These are phyloP conservation scores for Vitis hybrid DNA, from an alignment of 177 flowering plant genomes.

Conservation along the genomic window DNA sequence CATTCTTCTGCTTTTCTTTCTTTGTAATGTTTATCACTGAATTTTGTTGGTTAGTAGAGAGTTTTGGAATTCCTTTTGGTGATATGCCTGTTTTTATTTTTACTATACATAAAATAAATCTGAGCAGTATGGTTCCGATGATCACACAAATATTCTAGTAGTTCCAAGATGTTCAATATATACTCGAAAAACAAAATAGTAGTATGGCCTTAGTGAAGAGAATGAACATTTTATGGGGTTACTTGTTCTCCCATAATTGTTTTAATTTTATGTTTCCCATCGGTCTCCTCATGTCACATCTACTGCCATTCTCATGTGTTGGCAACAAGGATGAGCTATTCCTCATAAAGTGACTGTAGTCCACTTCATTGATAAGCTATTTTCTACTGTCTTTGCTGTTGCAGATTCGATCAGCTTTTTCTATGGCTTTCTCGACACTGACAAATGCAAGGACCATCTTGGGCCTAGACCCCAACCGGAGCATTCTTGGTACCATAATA, in stretches of 20 bases:
- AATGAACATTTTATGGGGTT: no score
- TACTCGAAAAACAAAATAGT: no score
- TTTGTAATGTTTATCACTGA: not conserved
- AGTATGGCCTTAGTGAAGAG: no score
- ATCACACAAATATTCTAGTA: no score
- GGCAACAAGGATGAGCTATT: not conserved
- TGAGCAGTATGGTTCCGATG: no score
- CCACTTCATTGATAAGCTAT: not conserved
- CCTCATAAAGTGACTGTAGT: not conserved
- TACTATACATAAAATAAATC: no score
- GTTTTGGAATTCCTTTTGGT: not conserved
- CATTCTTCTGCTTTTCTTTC: not conserved
- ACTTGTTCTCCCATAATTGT: no score
- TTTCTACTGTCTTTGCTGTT: constrained; percentile 2
- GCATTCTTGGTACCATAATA: constrained; percentile 91
- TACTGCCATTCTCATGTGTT: not conserved
- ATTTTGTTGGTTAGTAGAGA: not conserved
- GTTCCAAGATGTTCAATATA: no score
- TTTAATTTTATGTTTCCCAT: no score
- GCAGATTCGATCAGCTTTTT: constrained; percentile 90
- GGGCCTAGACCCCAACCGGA: constrained; percentile 65
- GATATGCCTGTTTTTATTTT: not conserved
- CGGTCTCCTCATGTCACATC: not conserved
- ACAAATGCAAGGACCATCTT: constrained; percentile 66
- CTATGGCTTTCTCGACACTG: constrained; percentile 69